Evolutionary conservation across 768 basidiomycete genomes (phyloP), one percentile per base, ranked within the genome.

Genomic region (Boletus reticuloceps): DNA sequence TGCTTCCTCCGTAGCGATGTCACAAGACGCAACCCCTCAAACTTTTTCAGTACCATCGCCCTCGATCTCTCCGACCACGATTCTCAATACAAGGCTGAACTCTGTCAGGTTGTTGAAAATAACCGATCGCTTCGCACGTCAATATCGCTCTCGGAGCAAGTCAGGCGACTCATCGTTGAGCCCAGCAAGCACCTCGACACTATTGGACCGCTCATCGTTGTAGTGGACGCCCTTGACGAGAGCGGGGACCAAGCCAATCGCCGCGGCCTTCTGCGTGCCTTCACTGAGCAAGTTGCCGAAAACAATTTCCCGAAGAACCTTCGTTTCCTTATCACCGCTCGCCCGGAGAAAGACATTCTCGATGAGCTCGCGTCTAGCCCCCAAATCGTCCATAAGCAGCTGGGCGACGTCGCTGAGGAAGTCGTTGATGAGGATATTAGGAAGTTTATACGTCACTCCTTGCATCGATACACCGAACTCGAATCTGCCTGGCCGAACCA

Each of bases 221-320:
- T 76, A 19, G 65, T 76, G 17, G 74, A 77, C 41, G 73, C 62
- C 11, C 58, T 74, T n/a, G 69, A 73, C 34, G 63, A 66, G 48
- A 67, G 69, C 42, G 63, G 62, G 8, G 58, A 67, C 27, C 47
- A 17, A 7, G 16, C 49, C 9, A 29, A 25, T 51, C 66, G 67
- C 19, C 49, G 54, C 16, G 43, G 49, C 2, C 58, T 75, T 39
- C 61, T 76, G 10, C 29, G 31, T 6, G 47, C 59, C 27, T 22
- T 72, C 38, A 48, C 38, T 11, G 45, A 52, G 17, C 57, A 59
- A 20, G 27, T 63, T 12, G 12, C 54, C 7, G 56, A 53, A 4
- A 34, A 58, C 4, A 45, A 48, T 6, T 46, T 70, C 6, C 69
- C 71, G 6, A 16, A 34, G 2, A 63, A 63, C 51, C 60, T 70